Evolutionary conservation across 2,329 filamentous ascomycete genomes (phyloP).

Genomic region (Diaporthe sp.): DNA sequence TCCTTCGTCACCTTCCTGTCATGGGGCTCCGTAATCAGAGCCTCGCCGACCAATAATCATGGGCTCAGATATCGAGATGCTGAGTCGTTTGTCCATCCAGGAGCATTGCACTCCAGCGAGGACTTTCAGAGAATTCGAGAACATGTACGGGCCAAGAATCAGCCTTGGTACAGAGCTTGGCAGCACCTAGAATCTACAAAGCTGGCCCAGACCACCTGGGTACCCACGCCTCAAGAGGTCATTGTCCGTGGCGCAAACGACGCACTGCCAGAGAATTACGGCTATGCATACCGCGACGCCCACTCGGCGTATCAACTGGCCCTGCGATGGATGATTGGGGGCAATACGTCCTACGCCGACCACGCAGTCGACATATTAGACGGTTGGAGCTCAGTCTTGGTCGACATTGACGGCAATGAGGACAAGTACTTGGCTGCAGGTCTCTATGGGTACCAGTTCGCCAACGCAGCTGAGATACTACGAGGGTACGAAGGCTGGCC

Average conservation of each 20-base stretch:
- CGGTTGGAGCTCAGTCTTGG: slow-evolving; percentile 50
- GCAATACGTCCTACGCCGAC: slow-evolving; percentile 48
- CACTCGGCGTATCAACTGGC: slow-evolving; percentile 37
- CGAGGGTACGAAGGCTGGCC: slow-evolving; percentile 41
- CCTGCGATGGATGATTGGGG: slow-evolving; percentile 51
- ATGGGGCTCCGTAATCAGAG: neutral
- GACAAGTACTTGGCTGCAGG: slow-evolving; percentile 52
- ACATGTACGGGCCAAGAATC: neutral
- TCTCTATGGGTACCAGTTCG: slow-evolving; percentile 55
- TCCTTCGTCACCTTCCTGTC: neutral
- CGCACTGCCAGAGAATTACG: neutral
- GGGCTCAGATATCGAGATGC: neutral
- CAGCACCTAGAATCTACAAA: slow-evolving; percentile 3
- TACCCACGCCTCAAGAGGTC: neutral
- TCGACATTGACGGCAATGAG: slow-evolving; percentile 45
- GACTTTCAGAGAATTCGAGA: neutral
- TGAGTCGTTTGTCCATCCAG: neutral
- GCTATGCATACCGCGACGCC: slow-evolving; percentile 7
- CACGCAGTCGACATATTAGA: slow-evolving; percentile 49
- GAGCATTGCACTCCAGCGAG: neutral
- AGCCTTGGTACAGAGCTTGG: slow-evolving; percentile 11
- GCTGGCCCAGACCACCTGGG: neutral
- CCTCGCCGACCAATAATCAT: neutral
- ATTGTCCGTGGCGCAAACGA: neutral
- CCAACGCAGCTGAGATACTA: slow-evolving; percentile 54